Percentiles rank a stretch among this genome's conserved stretches.
Evolutionary conservation across 73 alveolate species (phyloP).

Genomic region (Uronychia binucleata): DNA sequence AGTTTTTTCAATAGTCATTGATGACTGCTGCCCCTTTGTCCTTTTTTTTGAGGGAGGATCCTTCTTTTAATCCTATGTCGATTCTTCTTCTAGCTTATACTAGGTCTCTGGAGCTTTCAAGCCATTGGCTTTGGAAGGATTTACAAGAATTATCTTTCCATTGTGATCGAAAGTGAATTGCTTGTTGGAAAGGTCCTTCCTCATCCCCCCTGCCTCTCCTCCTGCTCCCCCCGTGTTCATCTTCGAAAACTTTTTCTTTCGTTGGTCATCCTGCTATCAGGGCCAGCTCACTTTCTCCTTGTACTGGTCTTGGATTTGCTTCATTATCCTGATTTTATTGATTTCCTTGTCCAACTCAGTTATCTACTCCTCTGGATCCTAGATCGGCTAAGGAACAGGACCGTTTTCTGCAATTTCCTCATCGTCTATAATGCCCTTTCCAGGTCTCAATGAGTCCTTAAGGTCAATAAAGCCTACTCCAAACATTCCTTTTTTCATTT

Average conservation of each 20-base stretch:
- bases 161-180: neutral
- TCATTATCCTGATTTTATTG: neutral
- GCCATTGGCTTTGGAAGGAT: neutral
- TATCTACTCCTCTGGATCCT: too few species aligned
- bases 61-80: neutral
- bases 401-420: too few species aligned
- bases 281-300: neutral
- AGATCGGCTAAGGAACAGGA: too few species aligned
- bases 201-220: neutral
- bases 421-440: too few species aligned
- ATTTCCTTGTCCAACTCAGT: neutral
- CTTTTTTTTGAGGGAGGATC: neutral
- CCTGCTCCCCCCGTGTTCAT: neutral
- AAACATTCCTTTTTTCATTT: too few species aligned
- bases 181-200: neutral
- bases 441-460: too few species aligned
- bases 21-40: neutral
- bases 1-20: neutral
- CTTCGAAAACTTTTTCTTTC: neutral
- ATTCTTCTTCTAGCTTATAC: neutral
- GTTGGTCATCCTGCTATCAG: too few species aligned
- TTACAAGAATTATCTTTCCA: neutral
- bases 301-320: neutral
- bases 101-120: neutral
- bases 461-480: too few species aligned